phyloP scores from a whole-genome alignment of 306 rosid genomes.

The Begonia loranthoides region DNA sequence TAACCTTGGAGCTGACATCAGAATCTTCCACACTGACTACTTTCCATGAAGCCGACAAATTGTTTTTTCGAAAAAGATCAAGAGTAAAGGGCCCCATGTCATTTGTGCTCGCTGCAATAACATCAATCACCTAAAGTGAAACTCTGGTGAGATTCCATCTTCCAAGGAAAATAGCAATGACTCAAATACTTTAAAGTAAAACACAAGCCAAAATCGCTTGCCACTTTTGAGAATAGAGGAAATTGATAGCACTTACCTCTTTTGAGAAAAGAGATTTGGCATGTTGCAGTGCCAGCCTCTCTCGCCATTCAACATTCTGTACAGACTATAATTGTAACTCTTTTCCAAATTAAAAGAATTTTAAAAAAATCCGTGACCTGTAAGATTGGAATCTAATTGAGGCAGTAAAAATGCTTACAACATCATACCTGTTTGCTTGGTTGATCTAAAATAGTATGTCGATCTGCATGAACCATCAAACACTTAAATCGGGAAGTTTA shows the following conservation, averaged over 20 bases:
- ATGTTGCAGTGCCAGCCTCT: conserved; percentile 47
- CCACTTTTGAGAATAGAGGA: no score
- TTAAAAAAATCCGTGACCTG: no score
- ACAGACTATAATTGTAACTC: background rate
- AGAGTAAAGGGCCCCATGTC: conserved; percentile 80
- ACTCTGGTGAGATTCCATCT: conserved; percentile 16
- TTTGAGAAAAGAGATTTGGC: conserved; percentile 57
- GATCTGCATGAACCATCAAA: conserved; percentile 45
- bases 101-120: conserved; percentile 55
- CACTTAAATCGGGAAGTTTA: background rate
- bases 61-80: conserved; percentile 60
- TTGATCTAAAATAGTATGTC: conserved; percentile 28
- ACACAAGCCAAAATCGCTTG: background rate
- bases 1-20: conserved; percentile 39
- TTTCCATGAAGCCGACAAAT: conserved; percentile 72
- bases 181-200: background rate
- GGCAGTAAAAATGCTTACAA: no score
- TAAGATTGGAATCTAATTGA: no score
- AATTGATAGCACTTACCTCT: conserved; percentile 43
- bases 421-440: conserved; percentile 33
- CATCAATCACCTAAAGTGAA: conserved; percentile 63
- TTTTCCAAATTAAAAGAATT: no score
- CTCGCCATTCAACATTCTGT: conserved; percentile 61
- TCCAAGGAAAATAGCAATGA: conserved; percentile 4
- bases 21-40: conserved; percentile 31